A percentile compares a stretch with the other conserved stretches of the same genome.
These are phyloP conservation scores for Fraxinus ornus DNA, from an alignment of 305 asterid genomes.

Conservation along the genomic window DNA sequence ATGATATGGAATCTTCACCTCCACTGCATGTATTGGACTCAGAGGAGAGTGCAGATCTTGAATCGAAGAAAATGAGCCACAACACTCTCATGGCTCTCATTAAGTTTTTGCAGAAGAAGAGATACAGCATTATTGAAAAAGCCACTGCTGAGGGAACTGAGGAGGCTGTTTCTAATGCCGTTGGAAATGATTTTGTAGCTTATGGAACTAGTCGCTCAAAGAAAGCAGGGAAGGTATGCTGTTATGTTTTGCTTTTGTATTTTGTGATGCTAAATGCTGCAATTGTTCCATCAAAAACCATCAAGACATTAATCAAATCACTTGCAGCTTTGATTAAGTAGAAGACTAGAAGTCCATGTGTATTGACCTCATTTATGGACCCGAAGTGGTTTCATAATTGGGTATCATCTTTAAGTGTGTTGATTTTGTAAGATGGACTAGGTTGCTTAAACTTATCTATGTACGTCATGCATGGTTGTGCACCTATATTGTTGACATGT, in stretches of 20 bases:
- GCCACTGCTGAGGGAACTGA: conserved; percentile 99
- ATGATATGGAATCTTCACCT: conserved; percentile 69
- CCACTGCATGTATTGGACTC: conserved; percentile 47
- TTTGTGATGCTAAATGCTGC: conserved; percentile 5
- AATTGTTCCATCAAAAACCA: neutral
- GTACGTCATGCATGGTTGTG: conserved; percentile 3
- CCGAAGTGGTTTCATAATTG: neutral
- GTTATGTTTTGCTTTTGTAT: conserved; percentile 20
- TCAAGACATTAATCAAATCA: neutral
- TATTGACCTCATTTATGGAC: neutral
- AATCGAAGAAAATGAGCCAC: conserved; percentile 90
- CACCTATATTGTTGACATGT: conserved; percentile 5
- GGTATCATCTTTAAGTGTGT: neutral
- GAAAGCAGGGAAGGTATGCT: conserved; percentile 64
- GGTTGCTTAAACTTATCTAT: conserved; percentile 9
- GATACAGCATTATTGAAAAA: conserved; percentile 73
- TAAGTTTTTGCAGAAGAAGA: conserved; percentile 86
- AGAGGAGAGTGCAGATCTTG: conserved; percentile 72
- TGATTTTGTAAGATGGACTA: conserved; percentile 9
- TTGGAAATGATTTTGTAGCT: conserved; percentile 66
- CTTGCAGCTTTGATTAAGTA: neutral
- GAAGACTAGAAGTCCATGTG: neutral
- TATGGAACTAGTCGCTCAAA: conserved; percentile 64
- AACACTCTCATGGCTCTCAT: conserved; percentile 95
- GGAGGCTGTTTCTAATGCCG: conserved; percentile 96